phyloP scores from a whole-genome alignment of 345 rosid species.

The Mangifera indica region DNA sequence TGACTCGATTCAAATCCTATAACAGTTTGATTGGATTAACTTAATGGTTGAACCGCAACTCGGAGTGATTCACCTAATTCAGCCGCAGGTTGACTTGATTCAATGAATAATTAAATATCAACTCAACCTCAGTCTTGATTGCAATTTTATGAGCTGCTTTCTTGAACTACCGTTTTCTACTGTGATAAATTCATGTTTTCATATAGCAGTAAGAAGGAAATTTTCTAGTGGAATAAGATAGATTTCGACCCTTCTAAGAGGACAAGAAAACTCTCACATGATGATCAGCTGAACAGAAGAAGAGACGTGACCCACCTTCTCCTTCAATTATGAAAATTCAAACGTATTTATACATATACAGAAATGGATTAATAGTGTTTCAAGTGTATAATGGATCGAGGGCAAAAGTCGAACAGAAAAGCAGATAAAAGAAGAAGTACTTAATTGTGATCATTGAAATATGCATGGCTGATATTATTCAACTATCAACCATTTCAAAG shows the following conservation, averaged over 20 bases:
- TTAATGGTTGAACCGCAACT: too few species aligned
- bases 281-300: background rate
- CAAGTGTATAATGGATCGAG: background rate
- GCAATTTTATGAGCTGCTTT: too few species aligned
- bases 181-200: too few species aligned
- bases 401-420: background rate
- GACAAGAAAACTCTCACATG: conserved; percentile 14
- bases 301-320: conserved; percentile 2
- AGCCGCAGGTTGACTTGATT: too few species aligned
- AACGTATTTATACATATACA: background rate
- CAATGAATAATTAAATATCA: too few species aligned
- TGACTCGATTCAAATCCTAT: too few species aligned
- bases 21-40: too few species aligned
- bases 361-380: too few species aligned
- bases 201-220: background rate
- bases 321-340: background rate
- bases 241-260: background rate
- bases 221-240: background rate
- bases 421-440: background rate
- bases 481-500: background rate
- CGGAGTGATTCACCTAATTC: too few species aligned
- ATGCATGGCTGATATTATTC: conserved; percentile 2
- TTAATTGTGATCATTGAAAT: background rate
- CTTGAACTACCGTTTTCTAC: too few species aligned
- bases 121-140: too few species aligned